Evolutionary conservation across 352 stramenopile species (phyloP), one percentile per base, ranked within the genome.

Genomic region (Pythium aquatile): DNA sequence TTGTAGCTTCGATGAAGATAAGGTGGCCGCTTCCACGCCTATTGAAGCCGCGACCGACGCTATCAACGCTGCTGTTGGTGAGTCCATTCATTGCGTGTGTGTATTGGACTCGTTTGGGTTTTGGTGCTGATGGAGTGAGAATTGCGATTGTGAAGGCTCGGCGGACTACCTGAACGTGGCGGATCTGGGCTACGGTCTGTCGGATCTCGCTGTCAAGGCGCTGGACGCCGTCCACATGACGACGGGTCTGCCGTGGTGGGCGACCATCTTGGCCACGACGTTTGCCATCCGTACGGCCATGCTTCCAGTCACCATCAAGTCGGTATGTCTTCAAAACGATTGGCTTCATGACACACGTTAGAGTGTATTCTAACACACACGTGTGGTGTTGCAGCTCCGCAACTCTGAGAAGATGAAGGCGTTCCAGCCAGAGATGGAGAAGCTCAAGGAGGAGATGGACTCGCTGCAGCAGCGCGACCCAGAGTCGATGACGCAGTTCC

Each of bases 211-310:
- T 11, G 87, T 95, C 51, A 83, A 75, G 28, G 74, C 81, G 35
- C 74, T 97, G 30, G 84, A 93, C 60, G 40, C 82, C 20, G 79
- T 94, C 54, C 89, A 97, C 63, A 55, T 72, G 28, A 91, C 84
- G 16, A 92, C 87, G 20, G 85, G 84, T n/a, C 63, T 96, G 42
- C 86, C 86, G 26, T 96, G 87, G 89, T 96, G 87, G 89, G 83
- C 81, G 17, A 96, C 89, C 3, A 89, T 97, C 63, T 77, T 93
- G 16, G 83, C 77, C 14, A 91, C 85, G 42, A 96, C 87, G n/a
- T 68, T 96, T 63, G 72, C 75, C 17, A 81, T 92, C 42, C 86
- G 89, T 52, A 83, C 75, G 20, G 73, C 66, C 28, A 84, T 94
- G 58, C 80, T 96, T 46, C 88, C 87, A 13, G 72, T 96, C 60